Percentiles rank a stretch among this genome's conserved stretches.
These are phyloP conservation scores for Backusella luteola DNA, from an alignment of 192 early-diverging fungal genomes.

Conservation along the genomic window DNA sequence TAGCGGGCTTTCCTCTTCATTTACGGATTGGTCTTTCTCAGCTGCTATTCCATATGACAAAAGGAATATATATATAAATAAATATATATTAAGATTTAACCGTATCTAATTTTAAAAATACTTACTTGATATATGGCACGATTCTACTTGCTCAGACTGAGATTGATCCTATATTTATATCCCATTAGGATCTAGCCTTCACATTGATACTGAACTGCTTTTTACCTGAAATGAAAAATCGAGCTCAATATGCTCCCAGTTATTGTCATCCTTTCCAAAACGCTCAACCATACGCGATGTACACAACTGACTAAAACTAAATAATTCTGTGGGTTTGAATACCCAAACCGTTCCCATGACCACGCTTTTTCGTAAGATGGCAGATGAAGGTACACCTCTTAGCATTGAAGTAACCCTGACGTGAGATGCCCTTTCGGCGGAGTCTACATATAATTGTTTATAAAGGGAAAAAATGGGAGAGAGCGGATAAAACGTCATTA, in stretches of 20 bases:
- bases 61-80: not conserved
- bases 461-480: not conserved
- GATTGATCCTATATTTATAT: constrained; percentile 1
- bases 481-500: not conserved
- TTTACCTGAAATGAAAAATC: constrained; percentile 39
- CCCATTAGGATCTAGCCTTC: not conserved
- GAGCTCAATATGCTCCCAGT: constrained; percentile 78
- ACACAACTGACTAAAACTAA: constrained; percentile 66
- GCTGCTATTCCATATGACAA: not conserved
- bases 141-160: not conserved
- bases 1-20: constrained; percentile 39
- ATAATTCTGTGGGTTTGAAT: constrained; percentile 62
- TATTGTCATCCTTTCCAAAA: constrained; percentile 77
- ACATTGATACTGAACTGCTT: not conserved
- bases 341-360: constrained; percentile 94
- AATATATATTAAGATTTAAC: not conserved
- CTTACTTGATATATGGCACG: not conserved
- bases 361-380: constrained; percentile 78
- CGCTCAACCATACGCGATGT: constrained; percentile 86
- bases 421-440: not conserved
- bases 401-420: constrained; percentile 25
- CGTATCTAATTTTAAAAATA: not conserved
- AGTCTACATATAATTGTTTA: not conserved
- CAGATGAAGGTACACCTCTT: constrained; percentile 68
- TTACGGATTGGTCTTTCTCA: not conserved